Evolutionary conservation across 108 stramenopile species (phyloP).

Genomic region (Epithemia pelagica): DNA sequence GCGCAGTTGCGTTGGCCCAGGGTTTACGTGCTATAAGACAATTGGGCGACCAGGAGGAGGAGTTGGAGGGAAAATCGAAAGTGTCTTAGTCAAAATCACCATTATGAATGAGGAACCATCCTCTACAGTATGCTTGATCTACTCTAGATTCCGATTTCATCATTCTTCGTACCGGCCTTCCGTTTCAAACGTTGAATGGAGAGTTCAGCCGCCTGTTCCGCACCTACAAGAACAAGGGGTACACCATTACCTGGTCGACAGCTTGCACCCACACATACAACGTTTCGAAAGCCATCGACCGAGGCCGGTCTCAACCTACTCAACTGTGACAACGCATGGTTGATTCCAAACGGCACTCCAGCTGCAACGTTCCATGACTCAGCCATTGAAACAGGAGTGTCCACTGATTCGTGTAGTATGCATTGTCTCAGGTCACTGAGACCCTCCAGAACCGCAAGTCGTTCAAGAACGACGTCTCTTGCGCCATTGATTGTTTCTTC

Average conservation of each 20-base stretch:
- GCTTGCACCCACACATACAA: slow-evolving; percentile 83
- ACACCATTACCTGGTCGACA: slow-evolving; percentile 90
- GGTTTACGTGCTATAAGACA: neutral
- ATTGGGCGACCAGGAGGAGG: neutral
- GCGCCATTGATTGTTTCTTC: slow-evolving; percentile 24
- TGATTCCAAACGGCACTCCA: slow-evolving; percentile 75
- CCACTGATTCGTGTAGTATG: slow-evolving; percentile 64
- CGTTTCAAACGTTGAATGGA: too few species aligned
- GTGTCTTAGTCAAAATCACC: neutral
- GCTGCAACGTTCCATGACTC: slow-evolving; percentile 68
- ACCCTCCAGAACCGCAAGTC: slow-evolving; percentile 47
- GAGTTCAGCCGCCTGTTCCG: slow-evolving; percentile 45
- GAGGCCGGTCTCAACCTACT: slow-evolving; percentile 52
- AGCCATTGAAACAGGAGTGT: slow-evolving; percentile 70
- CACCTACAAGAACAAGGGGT: slow-evolving; percentile 81
- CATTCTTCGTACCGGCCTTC: too few species aligned
- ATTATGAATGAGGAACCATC: too few species aligned
- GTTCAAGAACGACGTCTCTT: slow-evolving; percentile 42
- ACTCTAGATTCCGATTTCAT: too few species aligned
- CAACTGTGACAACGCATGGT: slow-evolving; percentile 72
- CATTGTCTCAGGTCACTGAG: slow-evolving; percentile 23
- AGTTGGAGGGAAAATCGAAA: neutral
- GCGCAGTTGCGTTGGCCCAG: neutral
- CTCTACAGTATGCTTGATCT: too few species aligned
- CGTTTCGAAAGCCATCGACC: slow-evolving; percentile 34